These are phyloP conservation scores for Mucor velutinosus DNA, from an alignment of 371 early-diverging fungal genomes.

Conservation along the genomic window DNA sequence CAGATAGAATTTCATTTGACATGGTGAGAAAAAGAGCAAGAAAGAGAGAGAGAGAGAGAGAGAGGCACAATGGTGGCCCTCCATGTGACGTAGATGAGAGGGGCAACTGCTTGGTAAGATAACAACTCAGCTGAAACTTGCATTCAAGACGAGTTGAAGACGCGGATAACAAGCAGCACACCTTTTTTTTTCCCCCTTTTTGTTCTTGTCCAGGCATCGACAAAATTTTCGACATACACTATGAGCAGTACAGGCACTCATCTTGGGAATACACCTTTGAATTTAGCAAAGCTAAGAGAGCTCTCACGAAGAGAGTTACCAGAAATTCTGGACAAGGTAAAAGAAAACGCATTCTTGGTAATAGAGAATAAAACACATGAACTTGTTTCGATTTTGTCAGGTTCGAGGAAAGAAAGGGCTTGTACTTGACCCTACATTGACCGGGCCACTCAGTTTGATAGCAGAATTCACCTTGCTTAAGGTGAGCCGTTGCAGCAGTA, in stretches of 20 bases:
- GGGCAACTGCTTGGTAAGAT: neutral
- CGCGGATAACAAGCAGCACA: neutral
- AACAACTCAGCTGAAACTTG: conserved; percentile 2
- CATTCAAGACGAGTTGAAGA: neutral
- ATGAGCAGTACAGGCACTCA: conserved; percentile 38
- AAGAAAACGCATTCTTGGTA: neutral
- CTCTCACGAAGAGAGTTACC: conserved; percentile 72
- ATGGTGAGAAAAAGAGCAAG: neutral
- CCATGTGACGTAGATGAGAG: neutral
- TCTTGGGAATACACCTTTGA: conserved; percentile 55
- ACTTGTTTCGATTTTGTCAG: conserved; percentile 34
- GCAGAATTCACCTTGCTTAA: conserved; percentile 86
- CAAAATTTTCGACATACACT: neutral
- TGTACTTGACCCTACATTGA: conserved; percentile 83
- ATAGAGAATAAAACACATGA: neutral
- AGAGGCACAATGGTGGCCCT: neutral
- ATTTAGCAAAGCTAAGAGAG: conserved; percentile 65
- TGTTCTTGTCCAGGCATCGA: neutral
- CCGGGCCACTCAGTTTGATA: conserved; percentile 83
- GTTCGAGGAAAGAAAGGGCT: conserved; percentile 89
- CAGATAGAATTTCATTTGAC: conserved; percentile 8
- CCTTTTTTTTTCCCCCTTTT: neutral
- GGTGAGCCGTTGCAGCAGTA: conserved; percentile 37
- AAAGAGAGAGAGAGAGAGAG: neutral
- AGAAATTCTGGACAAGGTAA: conserved; percentile 76